These are phyloP conservation scores for Talaromyces marneffei DNA, from an alignment of 2,329 filamentous ascomycete species.

Conservation along the genomic window DNA sequence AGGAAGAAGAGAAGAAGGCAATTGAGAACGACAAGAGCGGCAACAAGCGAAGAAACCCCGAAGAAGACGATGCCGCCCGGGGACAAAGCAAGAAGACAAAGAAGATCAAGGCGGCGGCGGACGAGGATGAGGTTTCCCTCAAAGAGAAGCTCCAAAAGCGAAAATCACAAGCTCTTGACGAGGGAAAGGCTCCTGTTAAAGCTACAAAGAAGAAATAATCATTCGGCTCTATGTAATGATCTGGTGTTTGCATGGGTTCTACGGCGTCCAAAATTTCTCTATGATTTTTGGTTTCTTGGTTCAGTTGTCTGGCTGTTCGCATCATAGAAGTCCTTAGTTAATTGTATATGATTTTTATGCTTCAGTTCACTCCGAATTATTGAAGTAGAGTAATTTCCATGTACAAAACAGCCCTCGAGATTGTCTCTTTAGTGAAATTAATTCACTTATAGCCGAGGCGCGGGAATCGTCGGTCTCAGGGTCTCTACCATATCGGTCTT, in stretches of 20 bases:
- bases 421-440: not conserved
- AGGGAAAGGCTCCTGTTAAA: slow-evolving; percentile 31
- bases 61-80: slow-evolving; percentile 27
- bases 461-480: slow-evolving; percentile 9
- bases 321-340: not conserved
- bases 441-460: slow-evolving; percentile 3
- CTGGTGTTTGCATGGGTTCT: slow-evolving; percentile 20
- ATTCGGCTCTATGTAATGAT: not conserved
- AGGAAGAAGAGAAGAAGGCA: slow-evolving; percentile 28
- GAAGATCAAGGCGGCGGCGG: slow-evolving; percentile 33
- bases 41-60: slow-evolving; percentile 50
- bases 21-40: slow-evolving; percentile 40
- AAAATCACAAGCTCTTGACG: slow-evolving; percentile 44
- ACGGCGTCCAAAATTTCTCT: slow-evolving; percentile 19
- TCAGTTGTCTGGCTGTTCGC: not conserved
- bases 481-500: not conserved
- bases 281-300: not conserved
- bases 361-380: not conserved
- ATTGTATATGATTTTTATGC: not conserved
- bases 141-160: slow-evolving; percentile 47
- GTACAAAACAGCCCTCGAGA: not conserved
- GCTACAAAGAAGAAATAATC: not conserved
- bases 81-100: slow-evolving; percentile 37
- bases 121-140: slow-evolving; percentile 36
- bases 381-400: not conserved